Evolutionary conservation across 768 basidiomycete genomes (phyloP).

Genomic region (Cytidiella melzeri): DNA sequence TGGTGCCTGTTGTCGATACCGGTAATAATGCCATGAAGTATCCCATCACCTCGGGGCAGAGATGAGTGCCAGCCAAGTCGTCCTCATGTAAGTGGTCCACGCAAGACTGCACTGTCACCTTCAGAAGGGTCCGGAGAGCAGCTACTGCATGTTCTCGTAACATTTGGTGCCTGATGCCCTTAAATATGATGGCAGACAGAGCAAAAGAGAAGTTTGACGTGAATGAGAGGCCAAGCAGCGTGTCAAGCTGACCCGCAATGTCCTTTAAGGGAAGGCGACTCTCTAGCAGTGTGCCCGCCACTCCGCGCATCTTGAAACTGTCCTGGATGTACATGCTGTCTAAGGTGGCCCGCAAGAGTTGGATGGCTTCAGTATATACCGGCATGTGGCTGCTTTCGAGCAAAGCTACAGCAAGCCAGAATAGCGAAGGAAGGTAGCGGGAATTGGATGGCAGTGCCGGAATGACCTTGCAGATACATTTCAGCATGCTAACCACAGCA

Average conservation of each 20-base stretch:
- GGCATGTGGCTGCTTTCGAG: conserved; percentile 71
- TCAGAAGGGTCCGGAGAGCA: conserved; percentile 56
- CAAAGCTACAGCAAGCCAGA: conserved; percentile 86
- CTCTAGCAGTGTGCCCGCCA: conserved; percentile 55
- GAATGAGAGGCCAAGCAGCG: conserved; percentile 69
- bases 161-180: conserved; percentile 68
- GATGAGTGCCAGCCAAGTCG: conserved; percentile 37
- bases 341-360: conserved; percentile 59
- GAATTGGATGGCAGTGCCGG: conserved; percentile 64
- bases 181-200: conserved; percentile 78
- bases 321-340: conserved; percentile 59
- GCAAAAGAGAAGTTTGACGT: conserved; percentile 76
- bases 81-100: conserved; percentile 20
- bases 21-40: conserved; percentile 79
- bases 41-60: conserved; percentile 58
- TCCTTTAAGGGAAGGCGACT: conserved; percentile 61
- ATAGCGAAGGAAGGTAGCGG: conserved; percentile 66
- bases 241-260: conserved; percentile 65
- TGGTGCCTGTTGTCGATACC: conserved; percentile 48
- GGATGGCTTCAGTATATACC: conserved; percentile 63
- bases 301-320: conserved; percentile 46
- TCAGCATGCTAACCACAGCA: conserved; percentile 81
- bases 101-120: conserved; percentile 42
- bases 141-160: conserved; percentile 57
- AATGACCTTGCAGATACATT: conserved; percentile 75